Evolutionary conservation across 495 filamentous ascomycete species (phyloP), one percentile per base, ranked within the genome.

Genomic region (Talaromyces proteolyticus): DNA sequence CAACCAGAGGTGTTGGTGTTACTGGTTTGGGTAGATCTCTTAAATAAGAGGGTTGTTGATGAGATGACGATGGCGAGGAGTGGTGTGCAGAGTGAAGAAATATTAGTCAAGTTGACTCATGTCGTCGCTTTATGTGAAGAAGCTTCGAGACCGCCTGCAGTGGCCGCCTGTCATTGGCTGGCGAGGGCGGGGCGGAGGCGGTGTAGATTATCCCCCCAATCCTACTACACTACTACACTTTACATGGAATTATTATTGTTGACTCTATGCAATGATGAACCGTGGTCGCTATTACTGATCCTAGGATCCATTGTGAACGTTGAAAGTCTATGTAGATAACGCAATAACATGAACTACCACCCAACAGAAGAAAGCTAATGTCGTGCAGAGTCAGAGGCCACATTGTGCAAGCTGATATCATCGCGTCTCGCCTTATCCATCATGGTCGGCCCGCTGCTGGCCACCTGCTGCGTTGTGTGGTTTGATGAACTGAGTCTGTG

Each of bases 371-470:
- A 10, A 20, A 8, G 4, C 40, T 36, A 49, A 37, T 34, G 20
- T 36, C 29, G 6, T 26, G 29, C 10, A 39, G 36, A 34, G 18
- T 49, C 47, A 29, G 17, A 42, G 34, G 49, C 49, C 23, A 51
- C 42, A 18, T 51, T 51, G 38, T 51, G 49, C 22, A 51, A 24
- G 38, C 49, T 51, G 20, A 51, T 51, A 37, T 51, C 49, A 16
- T 43, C 42, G 40, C 49, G 49, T 17, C 36, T 40, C 47, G 47
- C 47, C 24, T 41, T 41, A 38, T 48, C 46, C 21, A 39, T 23
- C 46, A 48, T 23, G 1, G 47, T 49, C 36, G 47, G 18, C 14
- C 47, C 47, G 18, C 47, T 25, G 47, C 47, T 49, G 3, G 29
- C 47, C 11, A 34, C 16, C 38, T 3, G 6, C 5, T 39, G 2